Evolutionary conservation across 768 basidiomycete genomes (phyloP), one percentile per base, ranked within the genome.

Genomic region (Lactarius akahatsu): DNA sequence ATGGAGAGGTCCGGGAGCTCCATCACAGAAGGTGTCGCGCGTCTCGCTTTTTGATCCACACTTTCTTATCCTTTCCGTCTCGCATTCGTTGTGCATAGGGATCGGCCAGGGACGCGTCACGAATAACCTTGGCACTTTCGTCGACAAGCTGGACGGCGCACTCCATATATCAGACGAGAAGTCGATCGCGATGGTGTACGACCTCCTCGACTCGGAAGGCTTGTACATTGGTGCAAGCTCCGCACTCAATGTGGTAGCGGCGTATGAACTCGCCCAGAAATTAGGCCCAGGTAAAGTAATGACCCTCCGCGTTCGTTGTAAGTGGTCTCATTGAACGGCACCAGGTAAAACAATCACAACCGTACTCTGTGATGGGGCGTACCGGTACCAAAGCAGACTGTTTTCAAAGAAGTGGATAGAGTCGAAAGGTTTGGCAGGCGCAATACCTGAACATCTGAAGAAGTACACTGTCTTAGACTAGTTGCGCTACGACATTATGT

Each of bases 91-190:
- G 20, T 55, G 40, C 18, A 13, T 65, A 97, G 94, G 95, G 43
- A 98, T 99, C 73, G 97, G 97, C 61, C 97, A 98, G 77, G 97
- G 97, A 16, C 89, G 97, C 67, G 83, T 99, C 57, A 99, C 97
- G 11, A 81, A 91, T 74, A 99, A 99, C 76, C 79, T 99, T 70
- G 87, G 79, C 28, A 93, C 89, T 1, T 90, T 96, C 74, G 80
- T 98, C 54, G 80, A 87, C 3, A 79, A 92, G 56, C 58, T 99
- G 20, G 83, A 87, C 32, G 95, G 96, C 20, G 92, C 95, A 4
- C 82, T 98, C 72, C 88, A 86, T 66, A 88, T 98, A 43, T 80
- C 94, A 3, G 97, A 99, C 71, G 85, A 87, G 73, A 90, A 96
- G 74, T 88, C 93, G 20, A 93, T 99, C 72, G 83, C 83, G 60